Conservation (phyloP, 495 filamentous ascomycete species). For the Hyphodiscus hymeniophilus region DNA sequence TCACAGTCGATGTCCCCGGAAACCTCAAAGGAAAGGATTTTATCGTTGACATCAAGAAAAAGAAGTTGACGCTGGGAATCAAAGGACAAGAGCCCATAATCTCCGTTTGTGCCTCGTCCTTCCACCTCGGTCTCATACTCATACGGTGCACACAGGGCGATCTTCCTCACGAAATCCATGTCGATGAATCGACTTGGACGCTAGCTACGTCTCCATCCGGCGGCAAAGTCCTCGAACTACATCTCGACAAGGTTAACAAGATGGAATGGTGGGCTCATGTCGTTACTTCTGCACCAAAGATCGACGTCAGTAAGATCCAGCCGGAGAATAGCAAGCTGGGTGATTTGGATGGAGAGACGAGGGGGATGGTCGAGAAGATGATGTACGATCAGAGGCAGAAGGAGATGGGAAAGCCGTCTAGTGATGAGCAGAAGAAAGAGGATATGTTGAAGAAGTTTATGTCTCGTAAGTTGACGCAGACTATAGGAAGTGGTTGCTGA, state of each 20-base stretch:
- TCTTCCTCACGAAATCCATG: conserved; percentile 67
- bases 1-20: conserved; percentile 62
- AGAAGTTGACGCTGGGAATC: conserved; percentile 67
- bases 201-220: conserved; percentile 55
- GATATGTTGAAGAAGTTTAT: conserved; percentile 92
- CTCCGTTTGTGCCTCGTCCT: conserved; percentile 53
- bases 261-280: conserved; percentile 98
- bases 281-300: conserved; percentile 71
- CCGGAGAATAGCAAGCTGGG: conserved; percentile 85
- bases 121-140: background rate
- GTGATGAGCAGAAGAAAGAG: conserved; percentile 86
- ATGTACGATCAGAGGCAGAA: conserved; percentile 99
- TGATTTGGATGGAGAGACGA: conserved; percentile 92
- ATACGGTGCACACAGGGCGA: conserved; percentile 51
- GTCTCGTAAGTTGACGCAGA: conserved; percentile 21
- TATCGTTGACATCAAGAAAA: conserved; percentile 74
- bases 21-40: conserved; percentile 82
- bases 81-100: conserved; percentile 86
- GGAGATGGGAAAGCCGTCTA: conserved; percentile 79
- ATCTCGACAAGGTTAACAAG: conserved; percentile 95
- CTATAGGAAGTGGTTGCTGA: background rate
- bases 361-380: conserved; percentile 99
- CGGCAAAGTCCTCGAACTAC: conserved; percentile 73
- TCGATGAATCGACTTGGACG: conserved; percentile 93
- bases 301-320: conserved; percentile 90